Conservation (phyloP, 345 rosid genomes). For the Capsella bursapastoris region DNA sequence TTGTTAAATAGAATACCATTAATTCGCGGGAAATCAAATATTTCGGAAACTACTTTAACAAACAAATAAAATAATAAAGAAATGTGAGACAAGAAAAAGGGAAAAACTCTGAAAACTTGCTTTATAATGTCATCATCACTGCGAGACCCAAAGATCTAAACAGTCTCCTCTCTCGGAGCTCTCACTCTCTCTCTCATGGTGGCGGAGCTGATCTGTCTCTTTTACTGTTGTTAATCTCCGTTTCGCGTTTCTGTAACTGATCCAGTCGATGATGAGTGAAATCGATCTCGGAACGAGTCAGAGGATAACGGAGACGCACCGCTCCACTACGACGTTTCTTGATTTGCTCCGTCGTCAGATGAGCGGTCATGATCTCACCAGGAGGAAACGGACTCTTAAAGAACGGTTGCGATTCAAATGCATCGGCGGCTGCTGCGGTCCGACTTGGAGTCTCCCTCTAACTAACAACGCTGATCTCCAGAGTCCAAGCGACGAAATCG, state of each 20-base stretch:
- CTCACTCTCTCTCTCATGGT: conserved; percentile 8
- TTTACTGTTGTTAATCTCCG: conserved; percentile 2
- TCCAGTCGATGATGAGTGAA: conserved; percentile 52
- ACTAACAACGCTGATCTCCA: conserved; percentile 37
- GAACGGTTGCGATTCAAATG: conserved; percentile 71
- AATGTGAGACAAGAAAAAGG: conserved; percentile 4
- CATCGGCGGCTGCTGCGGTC: conserved; percentile 78
- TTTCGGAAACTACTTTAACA: conserved; percentile 22
- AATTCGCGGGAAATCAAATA: conserved; percentile 19
- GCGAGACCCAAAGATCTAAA: conserved; percentile 18
- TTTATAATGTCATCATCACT: conserved; percentile 34
- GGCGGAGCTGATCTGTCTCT: conserved; percentile 25
- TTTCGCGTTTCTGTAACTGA: background rate
- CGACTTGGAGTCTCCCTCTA: conserved; percentile 58
- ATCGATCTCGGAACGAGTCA: conserved; percentile 53
- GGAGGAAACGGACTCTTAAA: conserved; percentile 57
- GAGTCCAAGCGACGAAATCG: conserved; percentile 37
- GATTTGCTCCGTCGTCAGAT: conserved; percentile 59
- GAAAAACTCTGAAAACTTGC: conserved; percentile 6
- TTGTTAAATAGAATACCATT: background rate
- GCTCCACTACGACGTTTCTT: conserved; percentile 57
- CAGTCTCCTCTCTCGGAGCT: background rate
- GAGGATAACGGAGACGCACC: conserved; percentile 43
- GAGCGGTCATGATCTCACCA: conserved; percentile 53
- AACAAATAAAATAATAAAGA: background rate